Conservation (phyloP, 1,284 basidiomycete genomes). For the Tilletia horrida region DNA sequence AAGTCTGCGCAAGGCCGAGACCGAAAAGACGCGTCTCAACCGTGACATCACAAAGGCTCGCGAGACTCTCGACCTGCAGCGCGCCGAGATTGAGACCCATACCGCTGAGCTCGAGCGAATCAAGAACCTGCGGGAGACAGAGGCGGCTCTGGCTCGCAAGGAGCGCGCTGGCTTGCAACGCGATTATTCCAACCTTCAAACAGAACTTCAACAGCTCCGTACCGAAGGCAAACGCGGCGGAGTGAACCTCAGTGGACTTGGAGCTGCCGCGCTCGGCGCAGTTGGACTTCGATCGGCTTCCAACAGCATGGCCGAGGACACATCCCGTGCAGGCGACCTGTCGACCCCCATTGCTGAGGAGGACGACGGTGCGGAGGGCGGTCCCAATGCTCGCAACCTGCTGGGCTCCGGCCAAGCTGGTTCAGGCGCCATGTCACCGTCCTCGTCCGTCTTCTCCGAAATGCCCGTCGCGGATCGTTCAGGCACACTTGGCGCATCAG, state of each 20-base stretch:
- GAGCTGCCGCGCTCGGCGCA: not conserved
- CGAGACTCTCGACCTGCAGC: slow-evolving; percentile 76
- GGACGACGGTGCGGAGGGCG: slow-evolving; percentile 27
- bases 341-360: slow-evolving; percentile 20
- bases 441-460: slow-evolving; percentile 4
- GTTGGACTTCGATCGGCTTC: not conserved
- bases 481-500: not conserved
- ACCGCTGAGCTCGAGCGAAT: slow-evolving; percentile 68
- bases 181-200: slow-evolving; percentile 86
- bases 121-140: slow-evolving; percentile 83
- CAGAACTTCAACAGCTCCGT: slow-evolving; percentile 68
- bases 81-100: slow-evolving; percentile 77
- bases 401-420: slow-evolving; percentile 23
- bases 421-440: slow-evolving; percentile 1
- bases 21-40: slow-evolving; percentile 76
- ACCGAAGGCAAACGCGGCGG: slow-evolving; percentile 60
- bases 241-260: slow-evolving; percentile 16
- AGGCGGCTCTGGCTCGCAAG: slow-evolving; percentile 82
- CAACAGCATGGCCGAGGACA: slow-evolving; percentile 11
- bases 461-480: slow-evolving; percentile 7
- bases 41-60: slow-evolving; percentile 71
- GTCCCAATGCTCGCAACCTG: slow-evolving; percentile 14
- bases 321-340: not conserved
- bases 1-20: slow-evolving; percentile 69
- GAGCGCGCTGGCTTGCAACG: slow-evolving; percentile 80